Evolutionary conservation across 2,329 filamentous ascomycete species (phyloP).

Genomic region (Fusarium scirpi): DNA sequence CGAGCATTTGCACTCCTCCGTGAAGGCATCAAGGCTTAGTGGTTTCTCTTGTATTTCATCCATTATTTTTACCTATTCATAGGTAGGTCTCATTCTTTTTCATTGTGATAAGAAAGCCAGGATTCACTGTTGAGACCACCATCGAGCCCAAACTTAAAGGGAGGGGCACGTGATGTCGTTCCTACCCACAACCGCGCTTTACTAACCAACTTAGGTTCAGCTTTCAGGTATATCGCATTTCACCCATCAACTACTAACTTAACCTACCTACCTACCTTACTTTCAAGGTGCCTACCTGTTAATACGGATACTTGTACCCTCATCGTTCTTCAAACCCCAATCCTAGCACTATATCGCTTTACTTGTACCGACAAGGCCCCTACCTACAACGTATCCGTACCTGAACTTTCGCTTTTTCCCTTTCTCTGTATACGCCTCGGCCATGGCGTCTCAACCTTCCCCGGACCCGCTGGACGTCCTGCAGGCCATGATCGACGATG

Average conservation of each 20-base stretch:
- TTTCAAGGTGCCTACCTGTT: neutral
- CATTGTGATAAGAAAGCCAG: neutral
- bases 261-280: neutral
- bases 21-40: neutral
- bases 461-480: slow-evolving; percentile 61
- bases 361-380: neutral
- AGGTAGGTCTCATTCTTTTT: neutral
- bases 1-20: neutral
- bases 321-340: slow-evolving; percentile 6
- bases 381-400: neutral
- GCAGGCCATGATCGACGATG: slow-evolving; percentile 66
- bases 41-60: neutral
- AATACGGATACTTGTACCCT: neutral
- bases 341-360: neutral
- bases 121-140: slow-evolving; percentile 5
- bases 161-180: slow-evolving; percentile 38
- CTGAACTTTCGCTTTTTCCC: neutral
- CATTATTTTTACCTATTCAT: neutral
- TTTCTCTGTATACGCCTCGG: neutral
- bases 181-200: neutral
- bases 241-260: neutral
- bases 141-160: slow-evolving; percentile 11
- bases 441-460: slow-evolving; percentile 51
- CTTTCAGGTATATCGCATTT: neutral
- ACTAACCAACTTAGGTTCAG: slow-evolving; percentile 10